These are phyloP conservation scores for Botrytis paeoniae DNA, from an alignment of 2,329 filamentous ascomycete genomes.

Conservation along the genomic window DNA sequence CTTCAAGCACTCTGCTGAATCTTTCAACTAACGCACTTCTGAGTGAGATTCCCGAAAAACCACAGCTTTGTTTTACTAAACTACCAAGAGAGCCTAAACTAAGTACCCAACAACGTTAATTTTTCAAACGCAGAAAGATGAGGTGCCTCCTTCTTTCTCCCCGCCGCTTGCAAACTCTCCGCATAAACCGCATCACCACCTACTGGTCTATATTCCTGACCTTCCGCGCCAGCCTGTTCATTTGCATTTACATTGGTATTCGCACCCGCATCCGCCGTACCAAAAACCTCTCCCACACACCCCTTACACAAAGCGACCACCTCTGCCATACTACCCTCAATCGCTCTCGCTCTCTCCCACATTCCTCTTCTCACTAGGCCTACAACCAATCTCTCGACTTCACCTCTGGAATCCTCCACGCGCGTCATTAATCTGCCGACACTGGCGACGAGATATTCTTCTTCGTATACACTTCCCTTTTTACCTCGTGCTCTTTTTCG, in stretches of 20 bases:
- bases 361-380: constrained; percentile 77
- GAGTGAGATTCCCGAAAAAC: background rate
- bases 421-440: constrained; percentile 80
- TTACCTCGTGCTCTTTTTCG: constrained; percentile 91
- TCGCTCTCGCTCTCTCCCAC: constrained; percentile 78
- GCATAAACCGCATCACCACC: constrained; percentile 38
- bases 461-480: constrained; percentile 96
- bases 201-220: constrained; percentile 32
- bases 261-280: background rate
- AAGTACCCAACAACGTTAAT: constrained; percentile 41
- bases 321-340: constrained; percentile 71
- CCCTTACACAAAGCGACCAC: constrained; percentile 67
- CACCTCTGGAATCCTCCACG: constrained; percentile 66
- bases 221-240: background rate
- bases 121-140: constrained; percentile 43
- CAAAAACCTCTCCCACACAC: constrained; percentile 71
- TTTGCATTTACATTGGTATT: background rate
- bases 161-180: constrained; percentile 36
- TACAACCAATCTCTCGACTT: constrained; percentile 71
- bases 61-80: background rate
- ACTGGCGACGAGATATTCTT: constrained; percentile 92
- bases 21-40: background rate
- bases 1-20: background rate
- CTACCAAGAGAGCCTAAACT: background rate
- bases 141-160: constrained; percentile 35